These are phyloP conservation scores for Talaromyces wortmannii DNA, from an alignment of 495 filamentous ascomycete genomes.

Conservation along the genomic window DNA sequence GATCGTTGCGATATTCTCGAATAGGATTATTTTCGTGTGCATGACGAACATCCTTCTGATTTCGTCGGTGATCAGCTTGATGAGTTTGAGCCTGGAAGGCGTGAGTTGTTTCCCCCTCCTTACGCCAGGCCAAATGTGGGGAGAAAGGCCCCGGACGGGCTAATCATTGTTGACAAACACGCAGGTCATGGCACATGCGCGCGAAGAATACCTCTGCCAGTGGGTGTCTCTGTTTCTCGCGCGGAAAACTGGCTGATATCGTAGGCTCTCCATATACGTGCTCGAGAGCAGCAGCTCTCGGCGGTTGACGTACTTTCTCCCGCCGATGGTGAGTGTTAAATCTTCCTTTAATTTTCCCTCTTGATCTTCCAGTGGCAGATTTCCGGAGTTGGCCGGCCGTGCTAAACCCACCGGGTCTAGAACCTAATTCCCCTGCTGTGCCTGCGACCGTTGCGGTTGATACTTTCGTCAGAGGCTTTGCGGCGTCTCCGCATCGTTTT, in stretches of 20 bases:
- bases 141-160: not conserved
- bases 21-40: conserved; percentile 62
- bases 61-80: conserved; percentile 83
- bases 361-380: not conserved
- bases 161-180: conserved; percentile 6
- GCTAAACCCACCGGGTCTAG: conserved; percentile 22
- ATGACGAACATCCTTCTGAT: conserved; percentile 89
- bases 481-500: conserved; percentile 70
- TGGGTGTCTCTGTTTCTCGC: conserved; percentile 34
- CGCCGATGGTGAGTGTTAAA: conserved; percentile 43
- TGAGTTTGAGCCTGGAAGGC: conserved; percentile 82
- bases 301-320: conserved; percentile 74
- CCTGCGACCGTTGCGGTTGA: conserved; percentile 75
- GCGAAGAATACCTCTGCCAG: conserved; percentile 82
- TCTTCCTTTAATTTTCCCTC: no score
- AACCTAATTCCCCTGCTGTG: conserved; percentile 80
- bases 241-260: not conserved
- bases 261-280: conserved; percentile 59
- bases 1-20: not conserved
- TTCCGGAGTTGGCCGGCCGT: not conserved
- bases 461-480: conserved; percentile 64
- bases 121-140: not conserved
- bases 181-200: conserved; percentile 50
- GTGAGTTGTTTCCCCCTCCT: conserved; percentile 43
- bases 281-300: conserved; percentile 70